These are phyloP conservation scores for Wallacemonas sp. DNA, from an alignment of 208 protist species.

Conservation along the genomic window DNA sequence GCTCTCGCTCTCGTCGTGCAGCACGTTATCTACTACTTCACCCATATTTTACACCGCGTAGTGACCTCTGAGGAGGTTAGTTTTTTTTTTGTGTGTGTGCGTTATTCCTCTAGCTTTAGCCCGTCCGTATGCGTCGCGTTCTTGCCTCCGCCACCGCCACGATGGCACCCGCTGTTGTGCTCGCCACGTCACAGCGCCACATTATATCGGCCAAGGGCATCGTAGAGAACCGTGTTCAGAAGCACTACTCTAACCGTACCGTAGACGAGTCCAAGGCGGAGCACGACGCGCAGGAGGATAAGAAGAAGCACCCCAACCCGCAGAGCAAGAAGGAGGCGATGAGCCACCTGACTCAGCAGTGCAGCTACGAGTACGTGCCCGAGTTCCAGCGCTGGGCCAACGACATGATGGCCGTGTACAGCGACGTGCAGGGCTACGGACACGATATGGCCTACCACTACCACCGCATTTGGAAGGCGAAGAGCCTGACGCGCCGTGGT, in stretches of 20 bases:
- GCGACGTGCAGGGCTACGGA: slow-evolving; percentile 80
- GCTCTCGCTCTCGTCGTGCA: too few relatives aligned
- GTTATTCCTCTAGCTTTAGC: background rate
- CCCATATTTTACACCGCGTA: too few relatives aligned
- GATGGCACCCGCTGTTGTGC: background rate
- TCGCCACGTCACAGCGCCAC: slow-evolving; percentile 27
- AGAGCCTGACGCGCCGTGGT: slow-evolving; percentile 71
- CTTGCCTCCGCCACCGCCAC: slow-evolving; percentile 9
- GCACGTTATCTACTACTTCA: too few relatives aligned
- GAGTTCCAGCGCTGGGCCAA: slow-evolving; percentile 92
- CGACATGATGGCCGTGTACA: slow-evolving; percentile 91
- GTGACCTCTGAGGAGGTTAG: too few relatives aligned
- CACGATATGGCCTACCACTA: slow-evolving; percentile 93
- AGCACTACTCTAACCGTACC: slow-evolving; percentile 86
- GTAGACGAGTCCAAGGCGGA: slow-evolving; percentile 76
- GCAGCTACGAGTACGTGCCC: slow-evolving; percentile 90
- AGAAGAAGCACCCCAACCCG: slow-evolving; percentile 70
- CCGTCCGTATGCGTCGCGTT: slow-evolving; percentile 29
- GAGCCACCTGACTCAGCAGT: slow-evolving; percentile 84
- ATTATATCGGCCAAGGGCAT: slow-evolving; percentile 85
- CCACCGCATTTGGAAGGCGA: slow-evolving; percentile 90
- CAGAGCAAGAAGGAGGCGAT: slow-evolving; percentile 85
- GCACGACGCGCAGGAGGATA: slow-evolving; percentile 46
- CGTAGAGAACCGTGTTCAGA: slow-evolving; percentile 85
- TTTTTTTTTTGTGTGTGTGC: too few relatives aligned